Evolutionary conservation across 768 basidiomycete genomes (phyloP), one percentile per base, ranked within the genome.

Genomic region (Termitomyces sp.): DNA sequence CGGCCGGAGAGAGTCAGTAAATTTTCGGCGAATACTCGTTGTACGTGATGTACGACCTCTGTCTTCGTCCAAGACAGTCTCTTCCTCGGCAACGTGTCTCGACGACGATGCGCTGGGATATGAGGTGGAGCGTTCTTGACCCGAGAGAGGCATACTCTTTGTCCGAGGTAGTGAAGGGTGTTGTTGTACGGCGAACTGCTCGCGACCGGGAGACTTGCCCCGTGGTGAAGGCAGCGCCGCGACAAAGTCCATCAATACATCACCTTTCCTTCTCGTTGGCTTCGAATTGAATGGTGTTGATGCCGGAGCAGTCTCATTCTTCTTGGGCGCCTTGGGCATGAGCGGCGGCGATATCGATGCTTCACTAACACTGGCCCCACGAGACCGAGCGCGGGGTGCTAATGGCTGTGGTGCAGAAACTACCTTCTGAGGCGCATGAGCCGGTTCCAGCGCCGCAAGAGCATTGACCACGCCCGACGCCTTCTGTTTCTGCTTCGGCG

Each of bases 81-180:
- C 56, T 51, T 40, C 58, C 58, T 14, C 63, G 40, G 59, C 63
- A 25, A 46, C 43, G 14, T 57, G 52, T 49, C 62, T 63, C 34
- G 66, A 64, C 17, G 64, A 64, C 14, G 63, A 44, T 8, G 66
- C 64, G 19, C 49, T 63, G 14, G 64, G 56, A 30, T 60, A 60
- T 19, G 61, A 63, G 27, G 57, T 58, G 34, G 55, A 53, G 37
- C 56, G 58, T 19, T 62, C 65, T 3, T 59, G 51, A 19, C 28
- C 1, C 34, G 69, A 65, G 10, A 76, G 61, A 0, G 81, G 79
- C 75, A 81, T 81, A 53, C 83, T 81, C 72, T 83, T 81, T 63
- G 71, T 75, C 34, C 80, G 76, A 10, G 76, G 69, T 17, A 76
- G 53, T 16, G 54, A 47, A 6, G 58, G 45, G 14, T 55, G 52